phyloP scores from a whole-genome alignment of 257 asterid species.

The Primulina tabacum region DNA sequence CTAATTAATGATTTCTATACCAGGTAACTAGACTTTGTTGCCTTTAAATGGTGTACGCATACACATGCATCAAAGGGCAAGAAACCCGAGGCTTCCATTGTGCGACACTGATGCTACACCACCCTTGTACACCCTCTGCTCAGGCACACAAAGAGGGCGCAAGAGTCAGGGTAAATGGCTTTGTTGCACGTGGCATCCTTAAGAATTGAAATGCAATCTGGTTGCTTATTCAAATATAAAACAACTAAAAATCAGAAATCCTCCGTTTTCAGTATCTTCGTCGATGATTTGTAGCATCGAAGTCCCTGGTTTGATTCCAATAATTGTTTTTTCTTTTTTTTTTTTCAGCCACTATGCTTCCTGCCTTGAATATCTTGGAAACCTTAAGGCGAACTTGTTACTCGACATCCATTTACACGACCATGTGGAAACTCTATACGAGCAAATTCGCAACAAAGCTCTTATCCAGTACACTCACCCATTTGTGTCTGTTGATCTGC shows the following conservation, averaged over 20 bases:
- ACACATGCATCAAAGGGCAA: not conserved
- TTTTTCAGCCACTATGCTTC: constrained; percentile 86
- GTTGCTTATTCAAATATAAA: constrained; percentile 1
- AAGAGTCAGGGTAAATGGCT: not conserved
- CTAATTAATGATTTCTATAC: constrained; percentile 90
- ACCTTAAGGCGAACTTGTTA: constrained; percentile 72
- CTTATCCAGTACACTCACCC: constrained; percentile 94
- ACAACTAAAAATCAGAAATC: not conserved
- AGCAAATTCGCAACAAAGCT: constrained; percentile 92
- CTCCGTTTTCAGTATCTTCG: not conserved
- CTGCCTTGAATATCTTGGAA: constrained; percentile 85
- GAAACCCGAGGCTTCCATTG: not conserved
- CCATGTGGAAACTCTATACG: constrained; percentile 84
- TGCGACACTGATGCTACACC: not conserved
- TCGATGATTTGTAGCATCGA: not conserved
- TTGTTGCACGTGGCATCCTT: not conserved
- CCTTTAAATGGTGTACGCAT: not conserved
- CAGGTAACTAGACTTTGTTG: constrained; percentile 47
- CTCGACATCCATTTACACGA: constrained; percentile 95
- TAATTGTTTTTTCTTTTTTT: constrained; percentile 10
- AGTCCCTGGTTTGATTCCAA: constrained; percentile 9
- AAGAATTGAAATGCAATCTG: no score
- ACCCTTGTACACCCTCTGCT: not conserved
- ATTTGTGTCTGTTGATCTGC: constrained; percentile 84
- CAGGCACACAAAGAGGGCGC: not conserved